Conservation (phyloP, 2,329 filamentous ascomycete species). For the Pyrenophora seminiperda region DNA sequence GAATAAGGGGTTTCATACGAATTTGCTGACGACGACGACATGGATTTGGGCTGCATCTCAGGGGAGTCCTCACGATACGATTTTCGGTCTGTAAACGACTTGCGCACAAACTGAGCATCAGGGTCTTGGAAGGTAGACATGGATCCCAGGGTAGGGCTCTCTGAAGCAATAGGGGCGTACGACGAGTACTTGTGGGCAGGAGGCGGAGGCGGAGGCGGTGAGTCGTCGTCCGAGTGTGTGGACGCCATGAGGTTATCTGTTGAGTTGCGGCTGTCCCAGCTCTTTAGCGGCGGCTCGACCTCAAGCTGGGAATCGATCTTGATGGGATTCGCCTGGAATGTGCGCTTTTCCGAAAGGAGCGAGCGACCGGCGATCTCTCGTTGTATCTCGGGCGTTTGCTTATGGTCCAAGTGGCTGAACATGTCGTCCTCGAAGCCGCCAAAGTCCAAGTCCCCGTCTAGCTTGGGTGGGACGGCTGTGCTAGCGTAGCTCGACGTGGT, state of each 20-base stretch:
- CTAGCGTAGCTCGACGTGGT: constrained; percentile 57
- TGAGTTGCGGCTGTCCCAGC: constrained; percentile 59
- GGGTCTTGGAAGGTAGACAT: constrained; percentile 34
- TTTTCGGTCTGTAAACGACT: constrained; percentile 35
- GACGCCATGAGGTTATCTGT: constrained; percentile 56
- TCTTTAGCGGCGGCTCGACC: constrained; percentile 57
- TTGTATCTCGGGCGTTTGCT: constrained; percentile 36
- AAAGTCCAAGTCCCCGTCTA: constrained; percentile 50
- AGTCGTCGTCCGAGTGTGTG: constrained; percentile 43
- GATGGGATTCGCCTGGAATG: constrained; percentile 50
- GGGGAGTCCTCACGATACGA: constrained; percentile 28
- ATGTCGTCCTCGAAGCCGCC: constrained; percentile 56
- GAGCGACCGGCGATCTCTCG: constrained; percentile 38
- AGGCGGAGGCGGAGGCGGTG: constrained; percentile 41
- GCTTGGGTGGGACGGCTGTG: constrained; percentile 57
- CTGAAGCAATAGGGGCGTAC: constrained; percentile 42
- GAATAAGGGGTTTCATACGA: constrained; percentile 43
- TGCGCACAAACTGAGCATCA: constrained; percentile 35
- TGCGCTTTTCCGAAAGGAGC: constrained; percentile 43
- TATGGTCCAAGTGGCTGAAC: constrained; percentile 49
- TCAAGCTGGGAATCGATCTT: constrained; percentile 51
- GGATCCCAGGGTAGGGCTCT: constrained; percentile 39
- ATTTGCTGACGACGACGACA: constrained; percentile 38
- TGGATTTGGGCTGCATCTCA: constrained; percentile 31
- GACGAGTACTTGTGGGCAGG: constrained; percentile 43